Conservation (phyloP, 2,329 filamentous ascomycete genomes). For the Dactylella cylindrospora region DNA sequence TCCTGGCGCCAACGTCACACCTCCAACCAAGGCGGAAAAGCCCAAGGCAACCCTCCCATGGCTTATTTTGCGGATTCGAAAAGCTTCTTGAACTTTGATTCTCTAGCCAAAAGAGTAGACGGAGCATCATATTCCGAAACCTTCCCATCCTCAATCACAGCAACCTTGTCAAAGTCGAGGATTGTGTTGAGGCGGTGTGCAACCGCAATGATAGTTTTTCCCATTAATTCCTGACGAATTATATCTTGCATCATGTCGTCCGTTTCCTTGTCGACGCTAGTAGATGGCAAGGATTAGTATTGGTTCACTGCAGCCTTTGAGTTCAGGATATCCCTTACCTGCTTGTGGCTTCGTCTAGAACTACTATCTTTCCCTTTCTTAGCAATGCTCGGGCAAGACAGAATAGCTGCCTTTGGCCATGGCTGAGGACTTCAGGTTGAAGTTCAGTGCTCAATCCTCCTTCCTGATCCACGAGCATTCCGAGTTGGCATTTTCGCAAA, state of each 20-base stretch:
- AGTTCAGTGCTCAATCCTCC: slow-evolving; percentile 54
- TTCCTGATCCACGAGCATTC: slow-evolving; percentile 51
- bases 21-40: too few species aligned
- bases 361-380: slow-evolving; percentile 53
- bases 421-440: slow-evolving; percentile 52
- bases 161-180: slow-evolving; percentile 58
- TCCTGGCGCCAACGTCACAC: too few species aligned
- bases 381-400: slow-evolving; percentile 57
- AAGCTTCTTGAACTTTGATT: slow-evolving; percentile 20
- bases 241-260: slow-evolving; percentile 62
- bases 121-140: slow-evolving; percentile 56
- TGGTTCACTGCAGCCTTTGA: slow-evolving; percentile 45
- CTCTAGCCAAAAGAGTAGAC: slow-evolving; percentile 22
- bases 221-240: slow-evolving; percentile 55
- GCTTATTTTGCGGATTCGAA: background rate
- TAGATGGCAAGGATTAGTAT: background rate
- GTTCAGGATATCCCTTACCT: slow-evolving; percentile 41
- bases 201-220: slow-evolving; percentile 60
- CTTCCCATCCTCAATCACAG: slow-evolving; percentile 58
- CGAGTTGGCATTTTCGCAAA: slow-evolving; percentile 56
- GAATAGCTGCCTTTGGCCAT: slow-evolving; percentile 59
- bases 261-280: slow-evolving; percentile 61
- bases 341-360: slow-evolving; percentile 55
- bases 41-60: slow-evolving; percentile 24
- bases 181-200: slow-evolving; percentile 58